Evolutionary conservation across 805 yeast genomes (phyloP).

Genomic region (Metschnikowia peoriensis): DNA sequence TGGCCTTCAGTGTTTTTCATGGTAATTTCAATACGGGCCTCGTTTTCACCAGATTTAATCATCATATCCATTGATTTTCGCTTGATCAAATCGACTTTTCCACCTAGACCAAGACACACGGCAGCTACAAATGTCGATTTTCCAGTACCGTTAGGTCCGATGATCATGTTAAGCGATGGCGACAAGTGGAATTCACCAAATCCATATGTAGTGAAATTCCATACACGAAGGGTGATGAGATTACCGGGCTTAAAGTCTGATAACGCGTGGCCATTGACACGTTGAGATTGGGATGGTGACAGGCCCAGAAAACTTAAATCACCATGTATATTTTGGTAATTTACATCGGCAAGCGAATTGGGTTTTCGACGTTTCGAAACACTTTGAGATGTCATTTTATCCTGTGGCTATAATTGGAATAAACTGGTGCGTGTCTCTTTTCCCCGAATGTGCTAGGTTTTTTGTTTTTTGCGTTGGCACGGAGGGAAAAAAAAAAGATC

Average conservation of each 20-base stretch:
- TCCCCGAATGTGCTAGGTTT: background rate
- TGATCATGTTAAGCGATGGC: conserved; percentile 83
- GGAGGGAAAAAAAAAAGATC: background rate
- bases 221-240: conserved; percentile 49
- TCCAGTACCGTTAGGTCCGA: conserved; percentile 97
- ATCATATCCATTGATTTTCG: conserved; percentile 64
- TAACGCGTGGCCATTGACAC: background rate
- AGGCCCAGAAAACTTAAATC: background rate
- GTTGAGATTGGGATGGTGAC: background rate
- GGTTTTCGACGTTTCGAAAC: background rate
- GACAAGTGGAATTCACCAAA: conserved; percentile 71
- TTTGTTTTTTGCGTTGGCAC: background rate
- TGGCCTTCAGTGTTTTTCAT: conserved; percentile 40
- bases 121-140: conserved; percentile 93
- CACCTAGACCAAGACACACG: conserved; percentile 83
- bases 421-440: background rate
- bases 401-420: no score
- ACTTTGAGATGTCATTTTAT: background rate
- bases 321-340: background rate
- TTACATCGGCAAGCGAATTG: background rate
- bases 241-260: conserved; percentile 41
- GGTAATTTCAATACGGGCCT: conserved; percentile 49
- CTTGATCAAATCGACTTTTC: conserved; percentile 71
- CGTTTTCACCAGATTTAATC: conserved; percentile 63
- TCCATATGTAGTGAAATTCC: conserved; percentile 67